phyloP scores from a whole-genome alignment of 805 yeast species.

The Yarrowia keelungensis region DNA sequence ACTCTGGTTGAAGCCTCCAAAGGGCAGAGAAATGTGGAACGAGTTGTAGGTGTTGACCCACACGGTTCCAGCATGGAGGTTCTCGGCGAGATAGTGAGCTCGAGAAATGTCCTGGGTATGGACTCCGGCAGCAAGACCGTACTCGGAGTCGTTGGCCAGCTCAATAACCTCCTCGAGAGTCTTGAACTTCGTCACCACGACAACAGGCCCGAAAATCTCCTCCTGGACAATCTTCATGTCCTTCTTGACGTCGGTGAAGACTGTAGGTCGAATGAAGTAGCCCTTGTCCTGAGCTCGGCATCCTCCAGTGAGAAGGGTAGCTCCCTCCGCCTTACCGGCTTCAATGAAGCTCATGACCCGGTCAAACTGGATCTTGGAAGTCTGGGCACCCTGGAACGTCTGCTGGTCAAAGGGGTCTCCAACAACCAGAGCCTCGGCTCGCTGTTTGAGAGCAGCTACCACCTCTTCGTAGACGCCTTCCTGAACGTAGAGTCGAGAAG shows the following conservation, averaged over 20 bases:
- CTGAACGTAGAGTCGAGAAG: constrained; percentile 88
- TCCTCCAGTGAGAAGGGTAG: constrained; percentile 82
- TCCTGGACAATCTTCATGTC: constrained; percentile 72
- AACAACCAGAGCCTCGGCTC: constrained; percentile 60
- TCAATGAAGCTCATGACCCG: constrained; percentile 77
- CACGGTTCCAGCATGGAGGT: constrained; percentile 69
- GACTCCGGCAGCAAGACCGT: constrained; percentile 84
- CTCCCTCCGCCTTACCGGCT: constrained; percentile 82
- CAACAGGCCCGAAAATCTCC: constrained; percentile 91
- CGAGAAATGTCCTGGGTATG: constrained; percentile 71
- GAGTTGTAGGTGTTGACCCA: constrained; percentile 75
- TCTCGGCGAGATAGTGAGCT: constrained; percentile 69
- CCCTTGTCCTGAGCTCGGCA: constrained; percentile 61
- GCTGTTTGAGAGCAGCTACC: constrained; percentile 60
- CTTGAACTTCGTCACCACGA: constrained; percentile 67
- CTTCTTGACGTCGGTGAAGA: constrained; percentile 73
- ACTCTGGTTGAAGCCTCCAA: constrained; percentile 80
- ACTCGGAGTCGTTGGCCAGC: constrained; percentile 73
- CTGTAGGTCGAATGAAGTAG: constrained; percentile 74
- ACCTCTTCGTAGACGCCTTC: constrained; percentile 80
- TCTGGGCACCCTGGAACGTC: constrained; percentile 88
- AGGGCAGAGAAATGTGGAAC: constrained; percentile 69
- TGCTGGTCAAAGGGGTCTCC: constrained; percentile 83
- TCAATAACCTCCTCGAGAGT: constrained; percentile 71
- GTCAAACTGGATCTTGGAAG: constrained; percentile 75